Base-by-base conservation (phyloP, 176 grass and related monocot species). In the Rhynchospora breviuscula region DNA sequence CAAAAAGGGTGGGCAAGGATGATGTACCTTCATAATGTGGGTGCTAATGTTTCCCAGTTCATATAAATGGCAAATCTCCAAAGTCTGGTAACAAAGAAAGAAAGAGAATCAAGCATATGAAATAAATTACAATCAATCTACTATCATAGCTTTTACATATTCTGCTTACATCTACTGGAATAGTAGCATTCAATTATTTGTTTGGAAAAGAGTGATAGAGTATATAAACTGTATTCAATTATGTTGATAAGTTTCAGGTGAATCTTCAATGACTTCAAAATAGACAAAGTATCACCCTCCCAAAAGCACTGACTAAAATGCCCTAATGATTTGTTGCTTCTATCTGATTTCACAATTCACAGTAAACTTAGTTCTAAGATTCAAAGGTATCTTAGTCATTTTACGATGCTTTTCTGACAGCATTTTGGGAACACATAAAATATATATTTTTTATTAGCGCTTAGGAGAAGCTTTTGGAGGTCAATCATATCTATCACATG, bases 41-140 rank as follows among this genome's bases (percentile, higher is more conserved):
- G 84, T 80, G 69, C 92, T 90, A 84, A 95, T 92, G 88, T 89
- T 91, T 52, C 89, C 89, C 58, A 98, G 86, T 49, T 98, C 92
- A 85, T 91, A 98, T 73, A 91, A 78, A 74, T 90, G 92, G 21
- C 95, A 95, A 71, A 98, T 91, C 87, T 98, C 95, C 75, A 98
- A 87, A 89, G 88, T 93, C 95, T 98, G 90, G 56, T 88, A 86
- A 89, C 19, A 89, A 57, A 83, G 52, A 11, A 85, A 80, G 47
- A 77, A 77, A 31, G 73, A 77, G 23, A 56, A 54, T 77, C 12
- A 29, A 84, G 10, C 45, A 80, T 53, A 68, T 5, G 52, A 78
- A 46, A 12, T 56, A 60, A 68, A 60, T 3, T 40, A 78, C n/a
- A 48, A 13, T 66, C 11, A 73, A 19, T 73, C 19, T 72, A 47